Base-by-base conservation (phyloP, 192 early-diverging fungal species). In the Phycomyces blakesleeanus region DNA sequence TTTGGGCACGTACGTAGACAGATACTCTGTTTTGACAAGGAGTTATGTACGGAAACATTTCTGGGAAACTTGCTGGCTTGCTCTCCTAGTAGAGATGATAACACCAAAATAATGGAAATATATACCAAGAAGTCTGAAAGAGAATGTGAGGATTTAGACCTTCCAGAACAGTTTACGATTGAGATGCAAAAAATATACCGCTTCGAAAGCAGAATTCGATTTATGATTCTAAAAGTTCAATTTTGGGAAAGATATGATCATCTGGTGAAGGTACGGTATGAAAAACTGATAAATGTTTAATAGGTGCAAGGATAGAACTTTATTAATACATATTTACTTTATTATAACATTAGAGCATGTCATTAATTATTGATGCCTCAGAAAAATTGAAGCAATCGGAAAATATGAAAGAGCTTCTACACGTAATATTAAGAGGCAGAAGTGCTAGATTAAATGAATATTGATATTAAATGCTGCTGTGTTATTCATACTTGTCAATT, bases 131-230 rank as follows among this genome's bases (percentile, higher is more conserved):
- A 25, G 37, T 25, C 83, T 1, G 83, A 84, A 9, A 74, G 78
- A 74, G 78, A 72, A 63, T 76, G 76, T 67, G 75, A 71, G 29
- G 74, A 75, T 26, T 69, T 92, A 34, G 85, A 81, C 20, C 64
- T 75, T 12, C 77, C 90, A 5, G 90, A 92, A 12, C 79, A 81
- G 20, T 90, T 92, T 69, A 85, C 84, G 51, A 70, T 89, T 29
- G 84, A 80, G 77, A 86, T 89, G 14, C 82, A 87, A 70, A 83
- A 81, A 47, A 81, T 90, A 21, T 85, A 89, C 56, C 80, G 87
- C 49, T 90, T 87, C 57, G 85, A 86, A 67, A 83, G 82, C 61
- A 82, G 90, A 20, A 59, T 92, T 27, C 81, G 80, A 2, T 83
- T 81, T 26, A 85, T 90, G 29, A 68, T 78, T 12, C 88, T 85